These are phyloP conservation scores for Flaveria floridana DNA, from an alignment of 140 eudicot species.

Conservation along the genomic window DNA sequence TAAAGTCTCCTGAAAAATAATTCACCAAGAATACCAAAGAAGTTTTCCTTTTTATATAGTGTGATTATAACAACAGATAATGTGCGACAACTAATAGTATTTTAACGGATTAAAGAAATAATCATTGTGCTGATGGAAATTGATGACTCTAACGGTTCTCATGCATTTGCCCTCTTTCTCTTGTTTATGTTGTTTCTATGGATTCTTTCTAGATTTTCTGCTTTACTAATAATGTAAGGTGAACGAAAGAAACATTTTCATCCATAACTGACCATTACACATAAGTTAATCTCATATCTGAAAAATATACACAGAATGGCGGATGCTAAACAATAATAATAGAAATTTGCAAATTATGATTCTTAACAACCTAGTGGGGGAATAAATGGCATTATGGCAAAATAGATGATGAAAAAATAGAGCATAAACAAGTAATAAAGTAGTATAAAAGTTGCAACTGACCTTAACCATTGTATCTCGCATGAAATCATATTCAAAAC, in stretches of 20 bases:
- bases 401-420: background rate
- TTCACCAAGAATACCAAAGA: background rate
- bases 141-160: slow-evolving; percentile 3
- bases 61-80: slow-evolving; percentile 1
- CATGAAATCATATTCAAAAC: slow-evolving; percentile 91
- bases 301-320: background rate
- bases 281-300: background rate
- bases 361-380: background rate
- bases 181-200: background rate
- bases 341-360: background rate
- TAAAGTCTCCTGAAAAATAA: background rate
- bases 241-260: slow-evolving; percentile 10
- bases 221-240: background rate
- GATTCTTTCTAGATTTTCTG: slow-evolving; percentile 15
- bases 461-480: slow-evolving; percentile 97
- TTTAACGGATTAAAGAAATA: background rate
- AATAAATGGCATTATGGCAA: background rate
- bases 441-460: slow-evolving; percentile 24
- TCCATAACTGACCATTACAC: background rate
- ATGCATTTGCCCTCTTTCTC: background rate
- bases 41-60: background rate
- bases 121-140: slow-evolving; percentile 5
- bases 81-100: background rate
- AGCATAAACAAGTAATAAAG: background rate
- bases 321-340: background rate